Conservation (phyloP, 306 rosid genomes). For the Casuarina equisetifolia region DNA sequence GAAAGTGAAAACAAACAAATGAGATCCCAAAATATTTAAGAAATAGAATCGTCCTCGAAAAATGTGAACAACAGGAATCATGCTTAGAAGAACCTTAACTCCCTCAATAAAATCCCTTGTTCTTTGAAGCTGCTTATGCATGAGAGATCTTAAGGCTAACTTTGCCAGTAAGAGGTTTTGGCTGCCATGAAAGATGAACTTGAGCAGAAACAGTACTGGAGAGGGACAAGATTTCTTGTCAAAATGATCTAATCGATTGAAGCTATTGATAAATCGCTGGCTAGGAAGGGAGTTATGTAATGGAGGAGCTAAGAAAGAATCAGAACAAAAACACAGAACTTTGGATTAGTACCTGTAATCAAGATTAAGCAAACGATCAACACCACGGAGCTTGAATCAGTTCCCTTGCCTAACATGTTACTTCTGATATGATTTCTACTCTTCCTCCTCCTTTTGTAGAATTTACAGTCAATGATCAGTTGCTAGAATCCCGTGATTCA, state of each 20-base stretch:
- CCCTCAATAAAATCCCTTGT: not conserved
- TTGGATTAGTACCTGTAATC: conserved; percentile 48
- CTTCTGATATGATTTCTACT: conserved; percentile 9
- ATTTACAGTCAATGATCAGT: conserved; percentile 6
- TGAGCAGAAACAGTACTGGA: not conserved
- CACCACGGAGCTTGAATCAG: conserved; percentile 34
- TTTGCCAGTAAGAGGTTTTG: not conserved
- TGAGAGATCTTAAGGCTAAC: not conserved
- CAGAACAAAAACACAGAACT: not conserved
- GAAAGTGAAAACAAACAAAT: not conserved
- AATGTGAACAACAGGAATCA: conserved; percentile 12
- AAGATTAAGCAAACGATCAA: conserved; percentile 42
- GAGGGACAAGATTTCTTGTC: not conserved
- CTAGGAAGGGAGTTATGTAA: not conserved
- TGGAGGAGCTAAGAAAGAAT: not conserved
- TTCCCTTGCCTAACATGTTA: conserved; percentile 54
- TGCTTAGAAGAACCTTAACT: not conserved
- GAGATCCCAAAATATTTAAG: conserved; percentile 8
- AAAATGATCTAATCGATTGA: not conserved
- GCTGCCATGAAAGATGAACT: not conserved
- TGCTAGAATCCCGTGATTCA: conserved; percentile 1
- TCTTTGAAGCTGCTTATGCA: not conserved
- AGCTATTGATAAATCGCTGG: not conserved
- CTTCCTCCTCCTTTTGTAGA: conserved; percentile 18
- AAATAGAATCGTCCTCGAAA: conserved; percentile 27